These are phyloP conservation scores for Penicillium diatomitis DNA, from an alignment of 495 filamentous ascomycete species.

Conservation along the genomic window DNA sequence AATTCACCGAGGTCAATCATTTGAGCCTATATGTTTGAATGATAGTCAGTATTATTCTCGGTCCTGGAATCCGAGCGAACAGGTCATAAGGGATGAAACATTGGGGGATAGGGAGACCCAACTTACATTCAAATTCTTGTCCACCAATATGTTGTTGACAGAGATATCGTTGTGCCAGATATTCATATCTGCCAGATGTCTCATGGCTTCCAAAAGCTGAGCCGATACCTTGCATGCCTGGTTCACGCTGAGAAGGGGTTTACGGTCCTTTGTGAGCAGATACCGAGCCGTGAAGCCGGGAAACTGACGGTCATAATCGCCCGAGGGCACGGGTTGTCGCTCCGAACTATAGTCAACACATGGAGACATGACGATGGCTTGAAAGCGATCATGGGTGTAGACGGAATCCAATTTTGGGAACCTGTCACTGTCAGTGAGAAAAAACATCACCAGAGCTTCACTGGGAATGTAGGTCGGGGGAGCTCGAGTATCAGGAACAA, in stretches of 20 bases:
- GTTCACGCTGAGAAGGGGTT: conserved; percentile 11
- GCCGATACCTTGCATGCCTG: conserved; percentile 17
- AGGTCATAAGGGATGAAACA: not conserved
- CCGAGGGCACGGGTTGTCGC: not conserved
- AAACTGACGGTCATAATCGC: not conserved
- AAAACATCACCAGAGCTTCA: conserved; percentile 18
- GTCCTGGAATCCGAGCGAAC: not conserved
- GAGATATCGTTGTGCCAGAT: conserved; percentile 18
- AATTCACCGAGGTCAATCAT: conserved; percentile 16
- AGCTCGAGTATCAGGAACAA: conserved; percentile 1
- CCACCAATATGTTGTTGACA: conserved; percentile 16
- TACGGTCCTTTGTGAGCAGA: conserved; percentile 5
- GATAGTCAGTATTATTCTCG: not conserved
- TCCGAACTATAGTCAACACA: conserved; percentile 10
- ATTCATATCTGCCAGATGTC: conserved; percentile 16
- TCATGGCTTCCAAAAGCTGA: conserved; percentile 16
- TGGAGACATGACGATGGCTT: conserved; percentile 17
- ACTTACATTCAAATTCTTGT: conserved; percentile 17
- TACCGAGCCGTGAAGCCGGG: conserved; percentile 10
- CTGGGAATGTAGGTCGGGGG: conserved; percentile 9
- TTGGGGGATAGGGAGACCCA: not conserved
- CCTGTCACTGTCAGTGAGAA: conserved; percentile 10
- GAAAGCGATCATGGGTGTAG: conserved; percentile 15
- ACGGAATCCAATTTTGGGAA: conserved; percentile 21
- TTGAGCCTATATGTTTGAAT: not conserved